Evolutionary conservation across 1,139 yeast species (phyloP), one percentile per base, ranked within the genome.

Genomic region (Scheffersomyces parashehatae): DNA sequence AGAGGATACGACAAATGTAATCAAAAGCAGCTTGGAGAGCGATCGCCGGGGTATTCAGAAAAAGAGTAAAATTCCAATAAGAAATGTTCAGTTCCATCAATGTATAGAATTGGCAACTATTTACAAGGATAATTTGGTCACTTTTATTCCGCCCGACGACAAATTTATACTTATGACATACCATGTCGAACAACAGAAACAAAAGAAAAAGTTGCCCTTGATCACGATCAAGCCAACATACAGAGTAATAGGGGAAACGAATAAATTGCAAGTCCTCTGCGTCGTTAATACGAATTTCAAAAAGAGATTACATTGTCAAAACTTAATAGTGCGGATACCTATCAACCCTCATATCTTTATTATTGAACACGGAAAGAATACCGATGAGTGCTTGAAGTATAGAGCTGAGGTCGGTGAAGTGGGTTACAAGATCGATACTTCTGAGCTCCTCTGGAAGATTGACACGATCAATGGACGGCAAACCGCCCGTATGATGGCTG

Each of bases 401-500:
- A 73, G 71, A 44, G 59, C 77, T 2, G 78, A 74, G 49, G 39
- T 59, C 37, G 79, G 79, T 1, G 70, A 65, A 20, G 79, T 73
- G 4, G 60, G 62, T 36, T 73, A 58, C 50, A 69, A 72, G 36
- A 59, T 74, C 5, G 68, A 73, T 49, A 73, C 79, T 28, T 75
- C 81, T 24, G 80, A 78, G 46, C 55, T 86, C 3, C 58, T 80
- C 1, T 86, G 95, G 95, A 70, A 70, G 38, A 71, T 86, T 9
- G 79, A 76, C 1, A 67, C 78, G 12, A 59, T 84, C 35, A 77
- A 78, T 24, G 91, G 91, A 2, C 70, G 67, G 41, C 57, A 59
- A 29, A 52, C 65, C 11, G 62, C 71, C 12, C 63, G 68, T 42
- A 71, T 74, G 77, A 73, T 74, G 75, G 73, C 77, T 0, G 79